A percentile compares a stretch with the other conserved stretches of the same genome.
Evolutionary conservation across 805 yeast species (phyloP).

Genomic region (Saccharomyces jurei): DNA sequence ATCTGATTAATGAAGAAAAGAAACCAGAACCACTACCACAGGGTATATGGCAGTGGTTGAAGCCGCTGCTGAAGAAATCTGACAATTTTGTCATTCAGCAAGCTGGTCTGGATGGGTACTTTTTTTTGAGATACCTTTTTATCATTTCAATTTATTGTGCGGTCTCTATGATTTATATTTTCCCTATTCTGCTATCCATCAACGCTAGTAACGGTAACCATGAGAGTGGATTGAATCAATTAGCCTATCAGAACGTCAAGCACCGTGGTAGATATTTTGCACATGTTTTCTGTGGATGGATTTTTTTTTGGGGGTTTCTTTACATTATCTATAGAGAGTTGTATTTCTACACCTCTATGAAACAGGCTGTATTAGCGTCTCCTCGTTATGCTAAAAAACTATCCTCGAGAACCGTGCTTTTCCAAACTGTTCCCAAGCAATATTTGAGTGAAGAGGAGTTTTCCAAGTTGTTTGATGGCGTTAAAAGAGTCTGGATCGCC

Average conservation of each 20-base stretch:
- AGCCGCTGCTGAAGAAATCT: conserved; percentile 53
- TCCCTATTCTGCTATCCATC: conserved; percentile 72
- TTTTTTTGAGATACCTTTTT: conserved; percentile 72
- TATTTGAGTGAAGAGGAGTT: conserved; percentile 66
- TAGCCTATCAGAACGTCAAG: conserved; percentile 70
- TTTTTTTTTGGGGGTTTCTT: conserved; percentile 60
- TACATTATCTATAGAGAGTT: conserved; percentile 79
- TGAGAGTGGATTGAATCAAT: conserved; percentile 60
- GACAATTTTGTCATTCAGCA: conserved; percentile 74
- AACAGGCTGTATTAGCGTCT: conserved; percentile 70
- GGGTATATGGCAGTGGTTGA: conserved; percentile 66
- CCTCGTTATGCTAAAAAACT: conserved; percentile 70
- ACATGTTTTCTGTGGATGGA: conserved; percentile 75
- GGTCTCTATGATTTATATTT: conserved; percentile 45
- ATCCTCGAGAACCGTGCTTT: conserved; percentile 72
- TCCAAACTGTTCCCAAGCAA: conserved; percentile 76
- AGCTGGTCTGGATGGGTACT: conserved; percentile 90
- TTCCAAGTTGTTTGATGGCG: conserved; percentile 71
- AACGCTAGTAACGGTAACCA: conserved; percentile 65
- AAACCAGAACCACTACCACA: conserved; percentile 67
- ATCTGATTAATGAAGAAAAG: conserved; percentile 49
- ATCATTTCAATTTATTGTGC: conserved; percentile 46
- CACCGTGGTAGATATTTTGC: conserved; percentile 64
- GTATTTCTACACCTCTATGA: conserved; percentile 63
- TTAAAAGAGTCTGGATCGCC: conserved; percentile 71